Base-by-base conservation (phyloP, 78 protist genomes). In the Pigoraptor vietnamica region DNA sequence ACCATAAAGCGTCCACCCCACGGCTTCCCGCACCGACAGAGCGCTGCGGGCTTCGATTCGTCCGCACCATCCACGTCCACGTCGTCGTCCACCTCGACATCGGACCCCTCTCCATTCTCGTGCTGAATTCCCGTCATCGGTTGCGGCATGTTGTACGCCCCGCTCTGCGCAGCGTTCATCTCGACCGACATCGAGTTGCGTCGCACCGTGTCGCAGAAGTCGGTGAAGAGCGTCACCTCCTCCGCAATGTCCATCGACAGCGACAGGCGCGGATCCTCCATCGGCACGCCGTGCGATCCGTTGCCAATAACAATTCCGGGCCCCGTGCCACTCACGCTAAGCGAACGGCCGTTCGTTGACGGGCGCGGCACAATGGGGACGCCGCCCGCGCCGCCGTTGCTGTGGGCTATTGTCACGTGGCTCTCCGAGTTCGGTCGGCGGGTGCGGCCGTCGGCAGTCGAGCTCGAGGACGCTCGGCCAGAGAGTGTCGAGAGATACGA, bases 1-100 rank as follows among this genome's bases (percentile, higher is more conserved):
- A 89, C 81, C 91, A 89, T 89, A 14, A 25, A 40, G 23, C 34
- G 23, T 84, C 91, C 91, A 55, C 34, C 91, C 91, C 91, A 89
- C 33, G 91, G 81, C 81, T 48, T 48, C 67, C 67, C 67, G 14
- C 67, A 48, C 67, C 67, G 67, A 14, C 67, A 48, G 29, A 48
- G 14, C 29, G 67, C 67, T 14, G 67, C 14, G 29, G 67, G 67
- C 67, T 48, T 48, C 67, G 67, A 6, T 21, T 48, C 67, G 29
- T 48, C 67, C 67, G 67, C 67, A 48, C 67, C 67, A 48, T 48
- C 67, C 67, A 48, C 67, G 14, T 48, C 67, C 29, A 48, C 14
- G 67, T 48, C 67, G 14, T 48, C 67, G 67, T 48, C 67, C 6
- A 48, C 14, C 29, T 48, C 67, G 6, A 48, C 67, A 14, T 48